These are phyloP conservation scores for Cladochytrium replicatum DNA, from an alignment of 192 early-diverging fungal genomes.

Conservation along the genomic window DNA sequence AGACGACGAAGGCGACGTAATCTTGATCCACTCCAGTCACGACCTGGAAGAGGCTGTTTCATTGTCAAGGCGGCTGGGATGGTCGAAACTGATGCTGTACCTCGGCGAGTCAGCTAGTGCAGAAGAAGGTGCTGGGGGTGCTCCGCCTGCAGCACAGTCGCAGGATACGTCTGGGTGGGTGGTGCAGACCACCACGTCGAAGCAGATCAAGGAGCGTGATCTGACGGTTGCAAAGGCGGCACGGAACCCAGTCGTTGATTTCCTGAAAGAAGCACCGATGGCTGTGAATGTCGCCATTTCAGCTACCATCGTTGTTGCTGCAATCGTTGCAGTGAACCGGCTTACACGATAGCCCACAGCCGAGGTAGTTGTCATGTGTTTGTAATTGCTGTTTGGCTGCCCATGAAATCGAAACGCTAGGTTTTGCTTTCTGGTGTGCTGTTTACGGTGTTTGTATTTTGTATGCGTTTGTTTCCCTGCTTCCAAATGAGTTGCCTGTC, in stretches of 20 bases:
- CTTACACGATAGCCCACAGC: constrained; percentile 18
- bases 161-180: too few species aligned
- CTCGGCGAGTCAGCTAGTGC: constrained; percentile 11
- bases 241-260: constrained; percentile 12
- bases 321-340: constrained; percentile 24
- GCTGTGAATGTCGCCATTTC: constrained; percentile 44
- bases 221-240: constrained; percentile 1
- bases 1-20: constrained; percentile 91
- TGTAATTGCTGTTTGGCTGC: too few species aligned
- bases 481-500: too few species aligned
- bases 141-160: too few species aligned
- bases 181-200: background rate
- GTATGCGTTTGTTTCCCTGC: too few species aligned
- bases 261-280: constrained; percentile 35
- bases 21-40: constrained; percentile 67
- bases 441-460: too few species aligned
- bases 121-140: too few species aligned
- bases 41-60: constrained; percentile 81
- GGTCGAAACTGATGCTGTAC: constrained; percentile 65
- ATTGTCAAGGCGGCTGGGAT: constrained; percentile 63
- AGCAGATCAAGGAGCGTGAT: background rate
- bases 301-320: constrained; percentile 32
- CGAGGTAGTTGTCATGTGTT: too few species aligned
- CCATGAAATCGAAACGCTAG: too few species aligned
- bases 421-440: too few species aligned